Evolutionary conservation across 768 basidiomycete genomes (phyloP), one percentile per base, ranked within the genome.

Genomic region (Pleurotus tuber-regium): DNA sequence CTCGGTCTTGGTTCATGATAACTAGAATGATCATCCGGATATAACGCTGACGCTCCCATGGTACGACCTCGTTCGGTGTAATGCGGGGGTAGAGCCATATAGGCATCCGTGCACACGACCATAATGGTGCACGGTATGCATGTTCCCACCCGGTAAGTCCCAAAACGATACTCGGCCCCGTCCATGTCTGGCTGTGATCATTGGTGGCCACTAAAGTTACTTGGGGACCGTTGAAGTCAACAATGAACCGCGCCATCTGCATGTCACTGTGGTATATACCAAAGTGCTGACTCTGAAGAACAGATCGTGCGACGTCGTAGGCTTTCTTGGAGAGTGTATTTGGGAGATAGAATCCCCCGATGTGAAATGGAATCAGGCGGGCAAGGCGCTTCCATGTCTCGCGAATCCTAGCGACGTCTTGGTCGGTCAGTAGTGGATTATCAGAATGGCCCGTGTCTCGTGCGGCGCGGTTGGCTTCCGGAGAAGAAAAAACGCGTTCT

Each of bases 71-170:
- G 50, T 54, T 50, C 21, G 56, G 52, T 28, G 52, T 53, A 4
- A 57, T 26, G 50, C 52, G 58, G 14, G 57, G 61, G 24, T 35
- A 26, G 23, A 66, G 51, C 62, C 63, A 66, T 25, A 54, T 54
- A 11, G 65, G 65, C 57, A 66, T 55, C 47, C 64, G 62, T 26
- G 65, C 65, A 43, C 66, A 67, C 16, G 66, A 64, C 65, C 65
- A 66, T 19, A 65, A 58, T 25, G 65, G 66, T 7, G 64, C 66
- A 7, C 64, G 59, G 35, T 53, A 43, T 14, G 65, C 64, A 43
- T 66, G 55, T 44, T 66, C 65, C 65, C 65, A 66, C 26, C 65
- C 65, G 16, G 65, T 67, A 12, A 48, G 46, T 38, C 39, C 51
- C 7, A 62, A 36, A 31, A 53, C 46, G 7, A 61, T 23, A 21